Conservation (phyloP, 208 protist species). For the Crithidia bombi region DNA sequence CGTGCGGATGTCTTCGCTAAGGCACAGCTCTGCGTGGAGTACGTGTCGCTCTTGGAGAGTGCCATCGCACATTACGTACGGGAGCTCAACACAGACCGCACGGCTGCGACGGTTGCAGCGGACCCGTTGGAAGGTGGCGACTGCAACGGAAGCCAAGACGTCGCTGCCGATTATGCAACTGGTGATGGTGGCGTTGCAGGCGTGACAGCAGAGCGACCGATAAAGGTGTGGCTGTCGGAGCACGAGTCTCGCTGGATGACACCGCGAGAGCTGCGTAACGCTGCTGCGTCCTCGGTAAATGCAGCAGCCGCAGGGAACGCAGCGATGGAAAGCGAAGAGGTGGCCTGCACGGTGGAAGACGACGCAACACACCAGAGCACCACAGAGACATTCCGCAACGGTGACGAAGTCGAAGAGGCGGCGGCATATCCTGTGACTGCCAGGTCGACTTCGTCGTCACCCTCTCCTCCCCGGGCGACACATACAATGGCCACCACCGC, state of each 20-base stretch:
- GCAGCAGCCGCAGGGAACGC: not conserved
- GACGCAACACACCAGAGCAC: not conserved
- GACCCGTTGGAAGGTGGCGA: slow-evolving; percentile 13
- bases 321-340: slow-evolving; percentile 2
- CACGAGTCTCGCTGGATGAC: slow-evolving; percentile 65
- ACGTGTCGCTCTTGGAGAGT: slow-evolving; percentile 62
- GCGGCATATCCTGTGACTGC: not conserved
- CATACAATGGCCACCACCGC: not conserved
- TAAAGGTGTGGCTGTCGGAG: slow-evolving; percentile 67
- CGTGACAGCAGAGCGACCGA: slow-evolving; percentile 1
- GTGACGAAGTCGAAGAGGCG: slow-evolving; percentile 8
- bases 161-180: not conserved
- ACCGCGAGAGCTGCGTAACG: slow-evolving; percentile 32
- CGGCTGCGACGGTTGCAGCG: not conserved
- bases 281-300: not conserved
- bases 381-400: slow-evolving; percentile 7
- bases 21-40: slow-evolving; percentile 73
- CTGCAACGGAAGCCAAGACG: not conserved
- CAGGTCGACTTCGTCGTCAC: not conserved
- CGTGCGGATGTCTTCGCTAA: slow-evolving; percentile 61
- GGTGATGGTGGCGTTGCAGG: not conserved
- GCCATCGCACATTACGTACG: slow-evolving; percentile 46
- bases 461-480: not conserved
- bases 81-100: slow-evolving; percentile 40
- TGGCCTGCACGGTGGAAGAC: slow-evolving; percentile 4